These are phyloP conservation scores for Nidularia sp. DNA, from an alignment of 768 basidiomycete genomes.

Conservation along the genomic window DNA sequence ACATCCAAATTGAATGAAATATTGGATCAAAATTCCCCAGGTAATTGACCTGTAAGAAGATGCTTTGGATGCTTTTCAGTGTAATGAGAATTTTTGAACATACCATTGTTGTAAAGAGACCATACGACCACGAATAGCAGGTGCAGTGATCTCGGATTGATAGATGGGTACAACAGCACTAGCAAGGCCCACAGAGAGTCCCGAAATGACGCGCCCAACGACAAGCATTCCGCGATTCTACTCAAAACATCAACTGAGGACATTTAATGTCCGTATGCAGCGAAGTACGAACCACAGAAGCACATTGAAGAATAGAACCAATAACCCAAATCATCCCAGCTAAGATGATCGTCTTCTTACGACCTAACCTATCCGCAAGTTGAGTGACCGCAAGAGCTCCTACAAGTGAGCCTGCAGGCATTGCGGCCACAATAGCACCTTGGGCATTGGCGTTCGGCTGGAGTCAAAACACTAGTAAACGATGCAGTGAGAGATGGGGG, in stretches of 20 bases:
- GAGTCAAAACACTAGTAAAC: neutral
- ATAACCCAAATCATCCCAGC: constrained; percentile 70
- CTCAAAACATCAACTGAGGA: neutral
- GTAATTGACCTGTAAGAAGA: constrained; percentile 47
- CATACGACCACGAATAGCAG: constrained; percentile 68
- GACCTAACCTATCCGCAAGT: constrained; percentile 62
- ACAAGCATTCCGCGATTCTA: constrained; percentile 76
- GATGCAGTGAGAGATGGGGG: neutral
- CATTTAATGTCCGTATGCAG: neutral
- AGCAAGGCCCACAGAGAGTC: constrained; percentile 63
- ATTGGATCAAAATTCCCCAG: constrained; percentile 74
- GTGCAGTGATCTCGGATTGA: constrained; percentile 72
- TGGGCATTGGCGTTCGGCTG: constrained; percentile 53
- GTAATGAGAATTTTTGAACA: neutral
- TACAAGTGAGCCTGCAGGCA: constrained; percentile 71
- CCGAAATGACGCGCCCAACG: constrained; percentile 63
- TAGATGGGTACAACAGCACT: constrained; percentile 70
- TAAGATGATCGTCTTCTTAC: constrained; percentile 63
- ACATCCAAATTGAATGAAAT: constrained; percentile 74
- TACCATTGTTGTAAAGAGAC: constrained; percentile 76
- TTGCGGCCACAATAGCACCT: constrained; percentile 74
- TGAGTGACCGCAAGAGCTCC: constrained; percentile 61
- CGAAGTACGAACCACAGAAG: constrained; percentile 30
- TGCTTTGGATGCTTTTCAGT: neutral
- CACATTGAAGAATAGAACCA: constrained; percentile 70